phyloP scores from a whole-genome alignment of 2,329 filamentous ascomycete genomes.

The Ophiostoma sp. region DNA sequence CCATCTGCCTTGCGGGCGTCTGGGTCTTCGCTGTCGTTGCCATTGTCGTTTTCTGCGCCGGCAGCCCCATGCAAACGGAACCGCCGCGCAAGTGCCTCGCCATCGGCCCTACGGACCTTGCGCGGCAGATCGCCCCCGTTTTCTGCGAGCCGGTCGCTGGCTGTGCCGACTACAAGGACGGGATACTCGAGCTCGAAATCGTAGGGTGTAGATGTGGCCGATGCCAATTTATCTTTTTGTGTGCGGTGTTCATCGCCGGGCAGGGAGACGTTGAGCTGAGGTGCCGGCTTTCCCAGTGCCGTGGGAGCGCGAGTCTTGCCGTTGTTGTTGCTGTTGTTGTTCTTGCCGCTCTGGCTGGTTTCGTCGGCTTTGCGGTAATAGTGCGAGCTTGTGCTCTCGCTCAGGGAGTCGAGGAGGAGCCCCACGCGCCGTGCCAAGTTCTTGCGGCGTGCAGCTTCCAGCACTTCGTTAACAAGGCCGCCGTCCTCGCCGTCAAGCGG shows the following conservation, averaged over 20 bases:
- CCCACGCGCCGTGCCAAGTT: constrained; percentile 1
- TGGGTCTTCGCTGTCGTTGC: neutral
- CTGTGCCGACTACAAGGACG: constrained; percentile 13
- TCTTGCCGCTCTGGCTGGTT: neutral
- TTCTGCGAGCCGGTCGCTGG: constrained; percentile 12
- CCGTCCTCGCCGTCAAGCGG: neutral
- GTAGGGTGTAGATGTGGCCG: neutral
- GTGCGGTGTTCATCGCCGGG: constrained; percentile 8
- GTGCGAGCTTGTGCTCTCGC: neutral
- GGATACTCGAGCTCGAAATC: constrained; percentile 15
- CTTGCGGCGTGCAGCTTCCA: constrained; percentile 15
- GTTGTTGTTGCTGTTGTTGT: neutral
- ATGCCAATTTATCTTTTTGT: neutral
- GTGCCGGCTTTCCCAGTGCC: neutral
- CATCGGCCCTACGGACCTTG: constrained; percentile 4
- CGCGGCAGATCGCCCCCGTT: constrained; percentile 16
- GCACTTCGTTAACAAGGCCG: constrained; percentile 10
- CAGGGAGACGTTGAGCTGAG: neutral
- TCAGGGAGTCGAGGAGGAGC: constrained; percentile 1
- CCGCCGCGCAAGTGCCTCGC: constrained; percentile 9
- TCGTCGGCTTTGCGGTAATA: too few relatives aligned
- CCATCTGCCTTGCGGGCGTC: constrained; percentile 3
- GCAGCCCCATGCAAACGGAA: neutral
- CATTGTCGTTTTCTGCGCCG: neutral
- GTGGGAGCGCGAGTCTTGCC: neutral